These are phyloP conservation scores for Aspergillus flavus DNA, from an alignment of 2,329 filamentous ascomycete species.

Conservation along the genomic window DNA sequence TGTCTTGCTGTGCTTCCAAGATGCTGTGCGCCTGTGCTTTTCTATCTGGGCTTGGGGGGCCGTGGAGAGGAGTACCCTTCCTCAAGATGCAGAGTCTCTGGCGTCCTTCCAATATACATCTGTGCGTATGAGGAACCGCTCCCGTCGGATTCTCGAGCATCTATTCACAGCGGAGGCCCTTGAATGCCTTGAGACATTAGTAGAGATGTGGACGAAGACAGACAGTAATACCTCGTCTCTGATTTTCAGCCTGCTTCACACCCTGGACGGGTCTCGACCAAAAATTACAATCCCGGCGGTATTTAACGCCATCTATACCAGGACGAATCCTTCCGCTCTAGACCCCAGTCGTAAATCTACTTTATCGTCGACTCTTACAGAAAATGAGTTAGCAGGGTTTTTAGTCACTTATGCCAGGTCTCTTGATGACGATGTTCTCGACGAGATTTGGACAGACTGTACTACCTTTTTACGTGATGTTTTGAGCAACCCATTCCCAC, in stretches of 20 bases:
- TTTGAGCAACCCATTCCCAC: slow-evolving; percentile 89
- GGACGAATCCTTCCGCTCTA: slow-evolving; percentile 80
- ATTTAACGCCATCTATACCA: slow-evolving; percentile 94
- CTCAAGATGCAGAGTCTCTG: slow-evolving; percentile 67
- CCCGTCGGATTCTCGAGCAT: slow-evolving; percentile 85
- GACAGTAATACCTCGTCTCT: slow-evolving; percentile 58
- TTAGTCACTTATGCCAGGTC: slow-evolving; percentile 87
- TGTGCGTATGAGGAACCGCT: slow-evolving; percentile 84
- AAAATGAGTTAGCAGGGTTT: slow-evolving; percentile 84
- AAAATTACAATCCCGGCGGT: slow-evolving; percentile 90
- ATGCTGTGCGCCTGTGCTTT: slow-evolving; percentile 89
- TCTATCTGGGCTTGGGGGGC: slow-evolving; percentile 93
- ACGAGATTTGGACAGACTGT: slow-evolving; percentile 97
- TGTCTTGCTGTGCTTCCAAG: slow-evolving; percentile 93
- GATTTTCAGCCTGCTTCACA: slow-evolving; percentile 84
- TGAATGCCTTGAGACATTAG: slow-evolving; percentile 89
- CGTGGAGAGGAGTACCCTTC: slow-evolving; percentile 44
- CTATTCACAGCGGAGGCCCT: slow-evolving; percentile 89
- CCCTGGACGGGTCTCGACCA: slow-evolving; percentile 85
- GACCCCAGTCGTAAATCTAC: slow-evolving; percentile 82
- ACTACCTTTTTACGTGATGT: slow-evolving; percentile 88
- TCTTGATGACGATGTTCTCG: slow-evolving; percentile 94
- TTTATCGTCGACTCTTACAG: slow-evolving; percentile 79
- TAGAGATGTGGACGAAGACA: slow-evolving; percentile 74
- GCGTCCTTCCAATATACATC: slow-evolving; percentile 92